These are phyloP conservation scores for Aureobasidium sp. DNA, from an alignment of 2,329 filamentous ascomycete species.

Conservation along the genomic window DNA sequence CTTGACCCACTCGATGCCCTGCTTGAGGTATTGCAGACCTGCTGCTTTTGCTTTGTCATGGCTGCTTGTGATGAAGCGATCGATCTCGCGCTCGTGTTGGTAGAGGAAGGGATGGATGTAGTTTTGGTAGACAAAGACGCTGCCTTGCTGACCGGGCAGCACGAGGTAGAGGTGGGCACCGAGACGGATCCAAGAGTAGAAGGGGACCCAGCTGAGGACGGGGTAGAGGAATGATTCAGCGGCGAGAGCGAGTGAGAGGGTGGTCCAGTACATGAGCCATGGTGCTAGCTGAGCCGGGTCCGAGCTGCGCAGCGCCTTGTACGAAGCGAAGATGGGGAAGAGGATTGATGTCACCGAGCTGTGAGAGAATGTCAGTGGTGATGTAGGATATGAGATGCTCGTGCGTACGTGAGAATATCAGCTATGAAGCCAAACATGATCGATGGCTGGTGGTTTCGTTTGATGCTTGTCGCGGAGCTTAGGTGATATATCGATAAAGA, in stretches of 20 bases:
- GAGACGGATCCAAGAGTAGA: constrained; percentile 87
- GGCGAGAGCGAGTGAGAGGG: constrained; percentile 71
- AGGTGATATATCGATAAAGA: not conserved
- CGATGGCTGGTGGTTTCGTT: not conserved
- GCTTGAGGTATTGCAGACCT: constrained; percentile 53
- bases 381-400: too few relatives aligned
- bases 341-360: constrained; percentile 83
- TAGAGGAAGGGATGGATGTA: constrained; percentile 82
- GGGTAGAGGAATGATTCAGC: constrained; percentile 83
- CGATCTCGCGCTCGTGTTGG: constrained; percentile 80
- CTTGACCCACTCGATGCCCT: constrained; percentile 49
- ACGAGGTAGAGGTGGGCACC: constrained; percentile 87
- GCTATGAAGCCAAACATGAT: constrained; percentile 70
- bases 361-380: constrained; percentile 17
- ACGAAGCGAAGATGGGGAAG: constrained; percentile 93
- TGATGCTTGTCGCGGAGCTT: not conserved
- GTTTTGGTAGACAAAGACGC: constrained; percentile 72
- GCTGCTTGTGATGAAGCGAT: constrained; percentile 73
- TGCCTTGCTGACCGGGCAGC: constrained; percentile 94
- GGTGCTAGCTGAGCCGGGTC: constrained; percentile 83
- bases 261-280: constrained; percentile 99
- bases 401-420: constrained; percentile 70
- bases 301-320: constrained; percentile 91
- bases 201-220: constrained; percentile 83
- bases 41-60: constrained; percentile 72